Evolutionary conservation across 345 rosid genomes (phyloP).

Genomic region (Lagerstroemia speciosa): DNA sequence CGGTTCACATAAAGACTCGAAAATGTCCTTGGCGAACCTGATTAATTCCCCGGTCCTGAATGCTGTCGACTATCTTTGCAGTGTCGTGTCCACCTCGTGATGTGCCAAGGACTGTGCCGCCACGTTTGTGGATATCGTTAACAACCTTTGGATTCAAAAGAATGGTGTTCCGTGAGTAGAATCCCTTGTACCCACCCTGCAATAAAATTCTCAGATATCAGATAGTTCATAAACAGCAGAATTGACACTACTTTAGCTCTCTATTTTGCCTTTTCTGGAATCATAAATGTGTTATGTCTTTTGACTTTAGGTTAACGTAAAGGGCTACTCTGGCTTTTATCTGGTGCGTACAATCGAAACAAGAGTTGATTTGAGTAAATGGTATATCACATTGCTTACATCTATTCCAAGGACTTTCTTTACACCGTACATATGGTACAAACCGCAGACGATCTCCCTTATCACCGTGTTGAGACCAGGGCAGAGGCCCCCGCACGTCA

Average conservation of each 20-base stretch:
- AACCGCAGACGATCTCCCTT: slow-evolving; percentile 71
- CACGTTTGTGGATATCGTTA: slow-evolving; percentile 88
- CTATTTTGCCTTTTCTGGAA: no score
- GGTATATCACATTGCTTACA: slow-evolving; percentile 31
- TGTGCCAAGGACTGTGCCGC: slow-evolving; percentile 81
- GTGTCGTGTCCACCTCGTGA: slow-evolving; percentile 89
- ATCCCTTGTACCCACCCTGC: slow-evolving; percentile 91
- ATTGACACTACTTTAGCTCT: no score
- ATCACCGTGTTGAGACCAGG: slow-evolving; percentile 90
- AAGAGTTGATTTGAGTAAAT: neutral
- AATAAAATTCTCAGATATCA: neutral
- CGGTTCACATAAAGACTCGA: neutral
- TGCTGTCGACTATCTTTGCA: slow-evolving; percentile 81
- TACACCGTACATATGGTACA: slow-evolving; percentile 78
- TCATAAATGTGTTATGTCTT: no score
- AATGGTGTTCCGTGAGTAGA: slow-evolving; percentile 72
- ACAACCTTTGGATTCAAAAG: slow-evolving; percentile 55
- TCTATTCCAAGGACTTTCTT: slow-evolving; percentile 69
- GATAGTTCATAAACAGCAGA: no score
- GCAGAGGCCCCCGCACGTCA: slow-evolving; percentile 92
- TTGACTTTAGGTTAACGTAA: no score
- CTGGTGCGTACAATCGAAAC: neutral
- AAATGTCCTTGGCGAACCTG: slow-evolving; percentile 28
- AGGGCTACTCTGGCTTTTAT: no score
- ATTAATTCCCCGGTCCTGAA: slow-evolving; percentile 91